Evolutionary conservation across 192 early-diverging fungal species (phyloP).

Genomic region (Phycomyces nitens): DNA sequence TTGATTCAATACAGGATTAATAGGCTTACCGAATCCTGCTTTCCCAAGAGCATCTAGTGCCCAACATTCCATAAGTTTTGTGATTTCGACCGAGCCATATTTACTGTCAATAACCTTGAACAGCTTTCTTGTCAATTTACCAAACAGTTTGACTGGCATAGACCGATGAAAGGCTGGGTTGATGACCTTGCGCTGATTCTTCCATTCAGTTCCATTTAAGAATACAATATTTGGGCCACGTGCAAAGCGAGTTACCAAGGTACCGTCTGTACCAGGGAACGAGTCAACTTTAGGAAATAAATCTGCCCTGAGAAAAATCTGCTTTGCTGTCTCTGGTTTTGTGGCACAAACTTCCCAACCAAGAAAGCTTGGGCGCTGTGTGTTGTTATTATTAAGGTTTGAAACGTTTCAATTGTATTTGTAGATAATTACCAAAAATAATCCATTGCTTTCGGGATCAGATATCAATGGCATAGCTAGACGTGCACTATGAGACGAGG

Average conservation of each 20-base stretch:
- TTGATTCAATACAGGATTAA: too few relatives aligned
- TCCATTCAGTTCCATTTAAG: constrained; percentile 15
- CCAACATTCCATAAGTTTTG: constrained; percentile 17
- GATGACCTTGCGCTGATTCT: constrained; percentile 13
- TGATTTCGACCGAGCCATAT: constrained; percentile 4
- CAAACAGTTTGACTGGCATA: constrained; percentile 19
- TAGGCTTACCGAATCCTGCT: constrained; percentile 34
- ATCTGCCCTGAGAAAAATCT: background rate
- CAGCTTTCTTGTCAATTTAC: constrained; percentile 5
- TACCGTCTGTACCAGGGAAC: too few relatives aligned
- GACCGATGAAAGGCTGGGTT: constrained; percentile 26
- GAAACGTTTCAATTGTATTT: too few relatives aligned
- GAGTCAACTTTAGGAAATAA: constrained; percentile 1
- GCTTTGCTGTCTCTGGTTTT: background rate
- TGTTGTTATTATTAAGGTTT: too few relatives aligned
- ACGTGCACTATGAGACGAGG: too few relatives aligned
- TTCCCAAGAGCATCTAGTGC: constrained; percentile 28
- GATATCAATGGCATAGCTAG: too few relatives aligned
- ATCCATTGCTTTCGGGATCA: too few relatives aligned
- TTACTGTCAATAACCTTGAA: constrained; percentile 15
- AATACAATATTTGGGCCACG: constrained; percentile 1
- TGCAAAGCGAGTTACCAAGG: background rate
- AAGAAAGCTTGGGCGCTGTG: background rate
- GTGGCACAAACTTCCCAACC: constrained; percentile 2
- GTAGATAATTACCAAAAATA: too few relatives aligned